Evolutionary conservation across 192 early-diverging fungal genomes (phyloP), one percentile per base, ranked within the genome.

Genomic region (Backusella psychrophila): DNA sequence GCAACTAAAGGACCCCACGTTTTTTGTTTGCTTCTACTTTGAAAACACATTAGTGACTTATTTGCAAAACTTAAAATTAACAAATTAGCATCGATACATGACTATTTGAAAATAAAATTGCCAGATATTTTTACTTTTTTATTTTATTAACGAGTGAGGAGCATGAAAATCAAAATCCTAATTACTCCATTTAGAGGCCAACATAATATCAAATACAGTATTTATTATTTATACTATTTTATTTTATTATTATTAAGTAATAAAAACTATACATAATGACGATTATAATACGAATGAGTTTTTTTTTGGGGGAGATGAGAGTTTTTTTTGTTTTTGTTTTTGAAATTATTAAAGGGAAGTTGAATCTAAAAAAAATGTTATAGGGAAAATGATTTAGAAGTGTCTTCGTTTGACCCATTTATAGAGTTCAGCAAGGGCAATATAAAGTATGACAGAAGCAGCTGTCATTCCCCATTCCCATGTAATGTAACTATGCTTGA

Each of bases 391-490:
- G 15, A 26, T 26, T 29, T 63, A 63, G 9, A 63, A 63, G 12
- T 14, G 29, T 63, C 11, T 71, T 75, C 74, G 44, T 31, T 75
- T 75, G 31, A 67, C 29, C 74, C 74, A 68, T 69, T 94, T 94
- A 82, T 89, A 94, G 14, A 87, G n/a, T 78, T 94, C 92, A 33
- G 85, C 85, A n/a, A 89, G 26, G 12, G 85, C 83, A 14, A 93
- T 76, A 80, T 91, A 94, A 33, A 93, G 69, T 23, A 93, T 23
- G 59, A 85, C 73, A 15, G 91, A 86, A 33, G 84, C 80, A 34
- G 83, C 75, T 29, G 92, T 85, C 70, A 93, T 82, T 42, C 89
- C 90, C 93, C 93, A 94, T 82, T 93, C 92, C 89, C 89, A 93
- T 69, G 84, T 80, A 52, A 93, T 87, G n/a, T 82, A 81, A 41